These are phyloP conservation scores for Solanum rostratum DNA, from an alignment of 257 asterid species.

Conservation along the genomic window DNA sequence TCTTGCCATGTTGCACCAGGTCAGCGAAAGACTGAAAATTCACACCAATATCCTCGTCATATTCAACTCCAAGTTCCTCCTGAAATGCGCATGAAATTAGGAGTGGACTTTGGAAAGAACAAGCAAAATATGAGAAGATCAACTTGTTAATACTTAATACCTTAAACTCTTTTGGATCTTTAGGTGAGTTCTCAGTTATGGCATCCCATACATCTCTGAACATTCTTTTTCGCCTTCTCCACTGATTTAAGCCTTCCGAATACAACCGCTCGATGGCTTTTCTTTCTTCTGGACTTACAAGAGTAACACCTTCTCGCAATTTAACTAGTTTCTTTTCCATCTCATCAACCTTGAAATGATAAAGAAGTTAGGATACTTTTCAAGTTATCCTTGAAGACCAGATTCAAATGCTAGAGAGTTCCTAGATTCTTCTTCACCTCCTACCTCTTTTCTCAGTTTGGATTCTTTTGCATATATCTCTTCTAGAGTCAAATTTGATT, in stretches of 20 bases:
- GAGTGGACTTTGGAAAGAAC: neutral
- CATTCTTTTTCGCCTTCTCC: slow-evolving; percentile 95
- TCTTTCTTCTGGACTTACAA: slow-evolving; percentile 79
- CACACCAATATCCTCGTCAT: slow-evolving; percentile 80
- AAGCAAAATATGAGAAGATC: neutral
- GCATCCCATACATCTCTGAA: slow-evolving; percentile 90
- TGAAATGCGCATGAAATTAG: slow-evolving; percentile 11
- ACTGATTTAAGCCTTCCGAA: slow-evolving; percentile 42
- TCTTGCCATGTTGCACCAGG: slow-evolving; percentile 43
- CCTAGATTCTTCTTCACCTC: neutral
- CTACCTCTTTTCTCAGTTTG: slow-evolving; percentile 62
- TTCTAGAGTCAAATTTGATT: slow-evolving; percentile 72
- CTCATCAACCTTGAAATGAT: slow-evolving; percentile 38
- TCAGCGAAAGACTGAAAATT: slow-evolving; percentile 65
- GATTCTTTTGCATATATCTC: slow-evolving; percentile 47
- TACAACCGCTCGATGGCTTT: slow-evolving; percentile 51
- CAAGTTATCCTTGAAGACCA: neutral
- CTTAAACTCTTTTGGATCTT: slow-evolving; percentile 76
- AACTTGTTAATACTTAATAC: slow-evolving; percentile 29
- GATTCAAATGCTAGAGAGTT: neutral
- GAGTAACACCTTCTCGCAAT: slow-evolving; percentile 69
- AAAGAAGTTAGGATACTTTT: neutral
- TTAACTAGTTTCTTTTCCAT: slow-evolving; percentile 79
- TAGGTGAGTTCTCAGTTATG: slow-evolving; percentile 88
- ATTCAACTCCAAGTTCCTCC: slow-evolving; percentile 94